Percentiles rank a stretch among this genome's conserved stretches.
These are phyloP conservation scores for Cantharellus anzutake DNA, from an alignment of 768 basidiomycete species.

Conservation along the genomic window DNA sequence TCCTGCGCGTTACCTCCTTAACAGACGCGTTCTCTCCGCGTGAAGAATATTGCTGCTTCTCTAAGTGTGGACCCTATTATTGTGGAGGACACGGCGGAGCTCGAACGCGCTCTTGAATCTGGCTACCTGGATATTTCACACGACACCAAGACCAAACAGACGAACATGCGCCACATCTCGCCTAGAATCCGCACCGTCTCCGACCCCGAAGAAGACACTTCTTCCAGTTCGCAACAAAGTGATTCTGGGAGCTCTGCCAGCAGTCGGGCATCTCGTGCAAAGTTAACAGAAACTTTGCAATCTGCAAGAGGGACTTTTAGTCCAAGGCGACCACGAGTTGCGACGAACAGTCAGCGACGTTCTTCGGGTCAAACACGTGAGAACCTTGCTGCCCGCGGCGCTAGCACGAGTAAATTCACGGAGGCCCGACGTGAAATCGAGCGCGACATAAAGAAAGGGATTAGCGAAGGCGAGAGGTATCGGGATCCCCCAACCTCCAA, in stretches of 20 bases:
- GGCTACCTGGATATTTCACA: conserved; percentile 22
- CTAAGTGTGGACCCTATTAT: conserved; percentile 34
- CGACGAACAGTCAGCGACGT: neutral
- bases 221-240: neutral
- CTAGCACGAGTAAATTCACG: conserved; percentile 37
- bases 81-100: conserved; percentile 40
- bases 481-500: neutral
- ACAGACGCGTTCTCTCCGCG: neutral
- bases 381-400: neutral
- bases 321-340: neutral
- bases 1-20: conserved; percentile 11
- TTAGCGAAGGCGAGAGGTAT: neutral
- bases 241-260: neutral
- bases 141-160: conserved; percentile 21
- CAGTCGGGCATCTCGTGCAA: neutral
- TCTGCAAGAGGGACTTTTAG: neutral
- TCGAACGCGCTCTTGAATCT: conserved; percentile 40
- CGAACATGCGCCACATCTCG: conserved; percentile 26
- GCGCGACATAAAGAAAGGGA: neutral
- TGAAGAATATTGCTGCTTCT: neutral
- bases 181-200: conserved; percentile 25
- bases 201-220: neutral
- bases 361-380: neutral
- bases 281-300: neutral
- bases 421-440: conserved; percentile 41